Evolutionary conservation across 768 basidiomycete species (phyloP).

Genomic region (Suillus lakei): DNA sequence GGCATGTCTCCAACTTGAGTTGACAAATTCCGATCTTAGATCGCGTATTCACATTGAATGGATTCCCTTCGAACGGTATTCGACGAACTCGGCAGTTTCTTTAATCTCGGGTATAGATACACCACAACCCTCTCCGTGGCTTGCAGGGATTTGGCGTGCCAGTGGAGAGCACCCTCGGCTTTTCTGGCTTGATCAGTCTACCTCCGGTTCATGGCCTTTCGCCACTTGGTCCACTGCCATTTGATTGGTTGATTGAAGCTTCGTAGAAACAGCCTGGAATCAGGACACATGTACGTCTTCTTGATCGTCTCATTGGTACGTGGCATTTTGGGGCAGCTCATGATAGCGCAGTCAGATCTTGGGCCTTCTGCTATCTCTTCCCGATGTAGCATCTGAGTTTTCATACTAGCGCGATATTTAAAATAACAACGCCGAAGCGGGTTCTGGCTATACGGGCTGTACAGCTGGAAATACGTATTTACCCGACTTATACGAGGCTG

Average conservation of each 20-base stretch:
- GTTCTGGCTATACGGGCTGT: conserved; percentile 33
- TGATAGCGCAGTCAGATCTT: conserved; percentile 22
- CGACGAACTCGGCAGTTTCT: conserved; percentile 4
- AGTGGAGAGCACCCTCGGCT: neutral
- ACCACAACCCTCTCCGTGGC: conserved; percentile 2
- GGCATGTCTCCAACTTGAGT: neutral
- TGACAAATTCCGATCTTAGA: conserved; percentile 1
- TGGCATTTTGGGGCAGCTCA: conserved; percentile 14
- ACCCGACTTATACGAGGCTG: conserved; percentile 32
- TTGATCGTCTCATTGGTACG: conserved; percentile 12
- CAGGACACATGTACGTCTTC: neutral
- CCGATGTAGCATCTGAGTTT: conserved; percentile 32
- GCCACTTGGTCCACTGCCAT: neutral
- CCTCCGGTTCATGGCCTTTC: neutral
- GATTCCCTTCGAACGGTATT: neutral
- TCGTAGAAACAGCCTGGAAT: conserved; percentile 9
- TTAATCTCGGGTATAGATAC: conserved; percentile 7
- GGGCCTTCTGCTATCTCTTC: conserved; percentile 16
- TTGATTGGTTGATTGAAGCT: conserved; percentile 14
- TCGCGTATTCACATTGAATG: neutral
- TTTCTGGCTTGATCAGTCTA: conserved; percentile 4
- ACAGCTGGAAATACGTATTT: conserved; percentile 40
- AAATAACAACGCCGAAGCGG: conserved; percentile 35
- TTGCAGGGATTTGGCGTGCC: neutral
- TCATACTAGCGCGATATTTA: conserved; percentile 30